Conservation (phyloP, 352 stramenopile genomes). For the Aphanomyces cochlioides region DNA sequence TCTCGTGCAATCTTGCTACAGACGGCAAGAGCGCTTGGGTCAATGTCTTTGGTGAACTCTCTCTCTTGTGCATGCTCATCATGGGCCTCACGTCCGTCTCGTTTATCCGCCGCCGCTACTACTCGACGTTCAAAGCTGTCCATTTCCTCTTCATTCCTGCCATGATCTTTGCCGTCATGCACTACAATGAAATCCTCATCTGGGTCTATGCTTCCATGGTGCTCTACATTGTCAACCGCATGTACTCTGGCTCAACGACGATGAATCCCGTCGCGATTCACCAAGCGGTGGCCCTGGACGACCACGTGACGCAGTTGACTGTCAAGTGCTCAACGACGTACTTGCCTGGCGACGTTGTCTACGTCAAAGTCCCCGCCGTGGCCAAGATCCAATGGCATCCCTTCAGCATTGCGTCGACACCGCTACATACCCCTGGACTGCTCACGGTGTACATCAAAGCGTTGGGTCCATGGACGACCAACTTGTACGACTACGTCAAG, state of each 20-base stretch:
- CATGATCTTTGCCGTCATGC: constrained; percentile 31
- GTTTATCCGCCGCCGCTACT: constrained; percentile 30
- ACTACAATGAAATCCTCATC: constrained; percentile 33
- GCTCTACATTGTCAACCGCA: constrained; percentile 29
- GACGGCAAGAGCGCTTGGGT: constrained; percentile 29
- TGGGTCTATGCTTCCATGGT: constrained; percentile 38
- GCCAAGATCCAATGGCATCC: constrained; percentile 39
- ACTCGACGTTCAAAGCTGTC: constrained; percentile 35
- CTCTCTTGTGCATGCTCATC: constrained; percentile 35
- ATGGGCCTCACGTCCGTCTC: constrained; percentile 32
- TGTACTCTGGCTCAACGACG: constrained; percentile 21
- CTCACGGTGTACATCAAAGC: constrained; percentile 37
- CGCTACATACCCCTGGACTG: constrained; percentile 27
- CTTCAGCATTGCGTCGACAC: constrained; percentile 36
- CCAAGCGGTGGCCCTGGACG: constrained; percentile 34
- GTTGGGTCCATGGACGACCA: constrained; percentile 28
- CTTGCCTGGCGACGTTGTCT: constrained; percentile 36
- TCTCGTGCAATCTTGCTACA: constrained; percentile 27
- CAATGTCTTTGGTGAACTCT: constrained; percentile 35
- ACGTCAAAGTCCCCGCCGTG: constrained; percentile 35
- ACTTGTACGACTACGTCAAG: constrained; percentile 37
- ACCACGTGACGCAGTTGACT: constrained; percentile 35
- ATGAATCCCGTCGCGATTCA: constrained; percentile 33
- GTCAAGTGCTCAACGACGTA: constrained; percentile 28
- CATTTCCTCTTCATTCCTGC: constrained; percentile 33